Evolutionary conservation across 2,329 filamentous ascomycete genomes (phyloP).

Genomic region (Penicillium sp.): DNA sequence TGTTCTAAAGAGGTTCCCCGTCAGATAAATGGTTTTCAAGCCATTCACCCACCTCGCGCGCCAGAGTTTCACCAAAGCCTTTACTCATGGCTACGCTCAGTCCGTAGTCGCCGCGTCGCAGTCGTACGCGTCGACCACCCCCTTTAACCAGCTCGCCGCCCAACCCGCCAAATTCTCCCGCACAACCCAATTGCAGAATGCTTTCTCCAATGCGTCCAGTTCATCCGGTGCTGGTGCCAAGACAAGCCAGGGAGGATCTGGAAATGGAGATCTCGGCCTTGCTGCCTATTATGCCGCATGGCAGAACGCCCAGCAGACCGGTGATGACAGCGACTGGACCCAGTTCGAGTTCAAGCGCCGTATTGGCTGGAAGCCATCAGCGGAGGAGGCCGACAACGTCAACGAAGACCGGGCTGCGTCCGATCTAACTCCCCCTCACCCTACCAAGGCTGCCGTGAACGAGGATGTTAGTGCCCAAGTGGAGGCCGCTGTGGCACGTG

Average conservation of each 20-base stretch:
- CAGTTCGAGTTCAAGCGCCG: conserved; percentile 82
- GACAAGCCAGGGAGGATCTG: conserved; percentile 51
- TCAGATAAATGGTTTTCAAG: conserved; percentile 81
- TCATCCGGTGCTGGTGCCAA: conserved; percentile 45
- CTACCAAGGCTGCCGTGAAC: conserved; percentile 46
- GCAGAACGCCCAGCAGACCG: conserved; percentile 64
- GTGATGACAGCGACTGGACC: conserved; percentile 71
- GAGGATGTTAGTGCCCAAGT: conserved; percentile 61
- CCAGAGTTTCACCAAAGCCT: conserved; percentile 91
- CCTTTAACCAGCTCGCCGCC: conserved; percentile 46
- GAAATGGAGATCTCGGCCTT: conserved; percentile 55
- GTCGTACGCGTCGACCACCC: conserved; percentile 62
- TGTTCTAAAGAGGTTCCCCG: conserved; percentile 55
- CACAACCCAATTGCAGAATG: conserved; percentile 62
- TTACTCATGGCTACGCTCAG: conserved; percentile 96
- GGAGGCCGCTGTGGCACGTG: conserved; percentile 72
- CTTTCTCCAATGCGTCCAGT: conserved; percentile 55
- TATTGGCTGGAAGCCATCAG: conserved; percentile 71
- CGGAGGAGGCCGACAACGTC: conserved; percentile 32
- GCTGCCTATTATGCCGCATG: conserved; percentile 88
- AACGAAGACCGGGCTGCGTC: conserved; percentile 22
- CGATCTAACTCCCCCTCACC: conserved; percentile 52
- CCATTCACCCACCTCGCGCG: conserved; percentile 75
- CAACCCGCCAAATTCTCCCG: conserved; percentile 46
- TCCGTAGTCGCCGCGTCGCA: conserved; percentile 93